phyloP scores from a whole-genome alignment of 306 rosid genomes.

The Gastrolobium bilobum region DNA sequence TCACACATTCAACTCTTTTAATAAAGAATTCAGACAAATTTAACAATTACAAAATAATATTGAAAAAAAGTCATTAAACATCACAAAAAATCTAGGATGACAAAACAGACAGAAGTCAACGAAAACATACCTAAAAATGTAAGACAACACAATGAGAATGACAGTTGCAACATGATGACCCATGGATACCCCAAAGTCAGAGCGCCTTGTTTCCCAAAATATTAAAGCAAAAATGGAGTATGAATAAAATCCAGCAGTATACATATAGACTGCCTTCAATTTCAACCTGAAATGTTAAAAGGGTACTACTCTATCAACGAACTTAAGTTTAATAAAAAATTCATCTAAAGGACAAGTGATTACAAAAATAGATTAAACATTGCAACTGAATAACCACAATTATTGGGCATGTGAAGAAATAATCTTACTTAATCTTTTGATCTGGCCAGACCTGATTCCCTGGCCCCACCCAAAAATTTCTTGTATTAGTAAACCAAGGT shows the following conservation, averaged over 20 bases:
- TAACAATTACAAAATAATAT: slow-evolving; percentile 35
- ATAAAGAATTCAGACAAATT: slow-evolving; percentile 30
- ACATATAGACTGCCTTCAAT: slow-evolving; percentile 91
- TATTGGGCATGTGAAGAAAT: slow-evolving; percentile 12
- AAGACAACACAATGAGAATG: slow-evolving; percentile 87
- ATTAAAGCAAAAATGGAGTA: slow-evolving; percentile 97
- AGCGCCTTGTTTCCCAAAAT: slow-evolving; percentile 99
- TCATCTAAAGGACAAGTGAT: slow-evolving; percentile 28
- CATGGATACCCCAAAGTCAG: slow-evolving; percentile 98
- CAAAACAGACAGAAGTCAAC: slow-evolving; percentile 47
- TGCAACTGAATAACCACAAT: slow-evolving; percentile 31
- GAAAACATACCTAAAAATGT: slow-evolving; percentile 84
- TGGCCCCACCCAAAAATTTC: slow-evolving; percentile 96
- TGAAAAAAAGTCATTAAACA: slow-evolving; percentile 30
- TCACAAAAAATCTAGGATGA: slow-evolving; percentile 27
- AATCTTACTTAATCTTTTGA: slow-evolving; percentile 87
- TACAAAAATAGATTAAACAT: not conserved
- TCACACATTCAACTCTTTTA: not conserved
- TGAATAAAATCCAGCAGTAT: slow-evolving; percentile 88
- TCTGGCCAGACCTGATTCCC: slow-evolving; percentile 98
- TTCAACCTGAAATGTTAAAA: slow-evolving; percentile 76
- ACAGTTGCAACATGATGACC: slow-evolving; percentile 95
- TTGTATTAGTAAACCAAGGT: slow-evolving; percentile 93
- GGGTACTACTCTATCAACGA: slow-evolving; percentile 30
- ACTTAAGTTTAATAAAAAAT: slow-evolving; percentile 37